These are phyloP conservation scores for Malbranchea zuffiana DNA, from an alignment of 2,329 filamentous ascomycete species.

Conservation along the genomic window DNA sequence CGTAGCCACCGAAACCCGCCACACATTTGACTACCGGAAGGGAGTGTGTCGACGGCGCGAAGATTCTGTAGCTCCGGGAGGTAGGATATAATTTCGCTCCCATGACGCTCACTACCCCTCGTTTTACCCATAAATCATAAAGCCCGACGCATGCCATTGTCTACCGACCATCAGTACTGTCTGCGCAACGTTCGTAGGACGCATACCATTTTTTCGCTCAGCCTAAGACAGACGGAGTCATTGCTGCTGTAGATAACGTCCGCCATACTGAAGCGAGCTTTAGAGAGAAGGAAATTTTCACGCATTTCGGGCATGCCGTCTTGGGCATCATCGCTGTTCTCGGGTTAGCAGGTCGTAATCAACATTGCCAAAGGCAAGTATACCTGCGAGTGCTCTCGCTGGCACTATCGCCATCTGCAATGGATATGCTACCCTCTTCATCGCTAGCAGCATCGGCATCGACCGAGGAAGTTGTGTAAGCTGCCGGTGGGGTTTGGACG, in stretches of 20 bases:
- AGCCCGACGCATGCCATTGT: slow-evolving; percentile 40
- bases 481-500: too few species aligned
- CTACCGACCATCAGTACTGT: slow-evolving; percentile 18
- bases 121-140: slow-evolving; percentile 47
- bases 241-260: slow-evolving; percentile 31
- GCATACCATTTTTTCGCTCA: slow-evolving; percentile 31
- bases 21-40: slow-evolving; percentile 43
- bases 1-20: slow-evolving; percentile 30
- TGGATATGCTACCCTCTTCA: background rate
- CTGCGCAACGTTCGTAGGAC: background rate
- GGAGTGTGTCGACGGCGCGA: slow-evolving; percentile 47
- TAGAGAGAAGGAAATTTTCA: slow-evolving; percentile 33
- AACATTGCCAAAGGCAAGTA: background rate
- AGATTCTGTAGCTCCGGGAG: slow-evolving; percentile 37
- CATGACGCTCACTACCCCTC: slow-evolving; percentile 46
- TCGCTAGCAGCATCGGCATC: background rate
- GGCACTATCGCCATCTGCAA: background rate
- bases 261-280: slow-evolving; percentile 26
- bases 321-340: slow-evolving; percentile 9
- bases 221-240: slow-evolving; percentile 29
- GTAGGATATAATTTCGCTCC: slow-evolving; percentile 47
- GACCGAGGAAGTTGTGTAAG: too few species aligned
- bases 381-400: slow-evolving; percentile 2
- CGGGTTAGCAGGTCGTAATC: background rate
- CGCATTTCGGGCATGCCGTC: slow-evolving; percentile 6